phyloP scores from a whole-genome alignment of 2,329 filamentous ascomycete genomes.

The Mycosphaerella arachidis region DNA sequence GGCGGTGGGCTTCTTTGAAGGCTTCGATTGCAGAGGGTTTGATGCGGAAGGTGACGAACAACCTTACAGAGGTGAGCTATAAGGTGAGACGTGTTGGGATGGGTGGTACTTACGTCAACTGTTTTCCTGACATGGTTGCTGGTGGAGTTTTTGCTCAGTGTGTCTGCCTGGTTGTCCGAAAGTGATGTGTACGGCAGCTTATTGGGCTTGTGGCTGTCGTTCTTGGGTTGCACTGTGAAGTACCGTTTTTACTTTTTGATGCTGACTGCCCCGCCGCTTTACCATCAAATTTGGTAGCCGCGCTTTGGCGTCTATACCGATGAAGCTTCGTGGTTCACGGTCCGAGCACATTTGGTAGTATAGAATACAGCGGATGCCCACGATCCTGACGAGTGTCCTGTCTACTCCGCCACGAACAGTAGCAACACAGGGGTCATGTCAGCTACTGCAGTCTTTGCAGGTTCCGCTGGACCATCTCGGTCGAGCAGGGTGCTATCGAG shows the following conservation, averaged over 20 bases:
- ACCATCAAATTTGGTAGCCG: too few species aligned
- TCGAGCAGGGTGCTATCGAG: too few species aligned
- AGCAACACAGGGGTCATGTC: too few species aligned
- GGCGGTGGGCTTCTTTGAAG: slow-evolving; percentile 22
- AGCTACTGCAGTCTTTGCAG: too few species aligned
- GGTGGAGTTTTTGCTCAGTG: not conserved
- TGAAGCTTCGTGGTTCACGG: too few species aligned
- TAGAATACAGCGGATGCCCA: too few species aligned
- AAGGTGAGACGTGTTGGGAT: not conserved
- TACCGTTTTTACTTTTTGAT: not conserved
- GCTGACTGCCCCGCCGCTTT: not conserved
- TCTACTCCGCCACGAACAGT: too few species aligned
- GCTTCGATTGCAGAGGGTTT: slow-evolving; percentile 17
- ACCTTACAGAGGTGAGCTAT: slow-evolving; percentile 10
- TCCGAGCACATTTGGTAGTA: too few species aligned
- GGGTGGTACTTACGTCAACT: not conserved
- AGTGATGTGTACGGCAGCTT: not conserved
- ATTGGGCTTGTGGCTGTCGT: not conserved
- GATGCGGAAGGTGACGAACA: slow-evolving; percentile 23
- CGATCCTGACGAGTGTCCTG: too few species aligned
- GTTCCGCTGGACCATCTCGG: too few species aligned
- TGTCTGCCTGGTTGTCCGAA: not conserved
- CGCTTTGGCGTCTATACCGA: too few species aligned
- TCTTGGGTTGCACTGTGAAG: not conserved
- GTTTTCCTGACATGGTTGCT: not conserved